Evolutionary conservation across 768 basidiomycete genomes (phyloP).

Genomic region (Boletus tylopilopsis): DNA sequence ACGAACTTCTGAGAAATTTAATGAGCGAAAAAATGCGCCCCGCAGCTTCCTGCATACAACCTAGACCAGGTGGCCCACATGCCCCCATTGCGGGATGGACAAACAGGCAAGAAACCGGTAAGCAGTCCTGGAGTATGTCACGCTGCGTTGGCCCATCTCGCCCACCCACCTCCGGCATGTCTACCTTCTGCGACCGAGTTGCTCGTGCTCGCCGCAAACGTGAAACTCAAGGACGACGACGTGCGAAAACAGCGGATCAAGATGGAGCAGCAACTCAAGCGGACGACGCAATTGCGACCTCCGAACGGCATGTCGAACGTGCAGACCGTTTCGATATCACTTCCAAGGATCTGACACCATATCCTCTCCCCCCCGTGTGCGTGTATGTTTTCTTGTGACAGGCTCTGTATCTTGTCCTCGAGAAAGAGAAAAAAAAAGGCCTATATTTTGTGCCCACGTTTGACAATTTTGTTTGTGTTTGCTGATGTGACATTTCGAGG

Average conservation of each 20-base stretch:
- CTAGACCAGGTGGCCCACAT: conserved; percentile 5
- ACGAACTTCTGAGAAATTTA: too few species aligned
- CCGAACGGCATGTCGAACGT: conserved; percentile 25
- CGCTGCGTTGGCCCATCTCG: conserved; percentile 37
- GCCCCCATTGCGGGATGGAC: conserved; percentile 11
- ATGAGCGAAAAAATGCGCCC: too few species aligned
- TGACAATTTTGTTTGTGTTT: not conserved
- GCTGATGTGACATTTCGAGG: not conserved
- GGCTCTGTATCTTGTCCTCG: conserved; percentile 12
- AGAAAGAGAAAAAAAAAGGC: not conserved
- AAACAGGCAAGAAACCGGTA: conserved; percentile 10
- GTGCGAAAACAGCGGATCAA: conserved; percentile 70
- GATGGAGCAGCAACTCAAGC: conserved; percentile 69
- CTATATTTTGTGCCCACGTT: too few species aligned
- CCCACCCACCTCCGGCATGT: conserved; percentile 45
- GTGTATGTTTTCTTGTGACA: conserved; percentile 6
- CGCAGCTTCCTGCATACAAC: conserved; percentile 13
- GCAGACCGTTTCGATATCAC: conserved; percentile 28
- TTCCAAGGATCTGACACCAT: conserved; percentile 23
- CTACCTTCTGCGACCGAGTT: conserved; percentile 61
- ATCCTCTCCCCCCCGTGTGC: not conserved
- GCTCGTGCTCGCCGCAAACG: conserved; percentile 53
- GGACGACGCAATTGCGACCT: conserved; percentile 44
- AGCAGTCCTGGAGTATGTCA: conserved; percentile 19
- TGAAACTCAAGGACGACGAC: conserved; percentile 79